phyloP scores from a whole-genome alignment of 805 yeast species.

The Candida palmyrensis region DNA sequence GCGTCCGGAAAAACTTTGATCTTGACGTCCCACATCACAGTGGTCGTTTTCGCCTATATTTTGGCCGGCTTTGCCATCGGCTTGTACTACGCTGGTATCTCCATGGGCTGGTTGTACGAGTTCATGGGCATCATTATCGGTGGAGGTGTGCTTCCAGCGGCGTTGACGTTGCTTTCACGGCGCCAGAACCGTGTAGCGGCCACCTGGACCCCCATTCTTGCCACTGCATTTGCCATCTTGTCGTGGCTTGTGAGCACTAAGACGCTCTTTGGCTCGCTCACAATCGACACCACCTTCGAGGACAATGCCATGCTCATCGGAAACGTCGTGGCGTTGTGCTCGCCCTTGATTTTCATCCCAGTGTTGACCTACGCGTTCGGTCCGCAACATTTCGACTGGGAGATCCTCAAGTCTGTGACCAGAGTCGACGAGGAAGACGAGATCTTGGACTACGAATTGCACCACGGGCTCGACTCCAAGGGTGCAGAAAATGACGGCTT shows the following conservation, averaged over 20 bases:
- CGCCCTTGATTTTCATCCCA: conserved; percentile 67
- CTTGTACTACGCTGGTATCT: conserved; percentile 71
- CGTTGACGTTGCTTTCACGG: conserved; percentile 57
- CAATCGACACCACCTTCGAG: conserved; percentile 54
- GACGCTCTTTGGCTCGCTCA: conserved; percentile 25
- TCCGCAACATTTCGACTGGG: conserved; percentile 74
- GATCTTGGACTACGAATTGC: conserved; percentile 37
- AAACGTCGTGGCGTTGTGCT: conserved; percentile 73
- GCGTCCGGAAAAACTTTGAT: conserved; percentile 76
- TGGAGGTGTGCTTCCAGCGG: conserved; percentile 78
- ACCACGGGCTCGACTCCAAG: conserved; percentile 4
- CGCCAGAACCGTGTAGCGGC: conserved; percentile 70
- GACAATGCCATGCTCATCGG: conserved; percentile 90
- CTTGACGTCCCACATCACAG: conserved; percentile 60
- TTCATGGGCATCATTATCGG: conserved; percentile 88
- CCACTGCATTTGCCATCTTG: conserved; percentile 68
- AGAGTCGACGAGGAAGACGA: conserved; percentile 73
- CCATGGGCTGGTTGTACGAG: conserved; percentile 84
- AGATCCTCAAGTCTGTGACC: conserved; percentile 50
- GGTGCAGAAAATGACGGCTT: conserved; percentile 20
- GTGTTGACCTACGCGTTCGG: conserved; percentile 58
- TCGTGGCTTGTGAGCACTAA: conserved; percentile 43
- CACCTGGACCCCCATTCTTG: conserved; percentile 68
- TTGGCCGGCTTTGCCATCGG: conserved; percentile 87
- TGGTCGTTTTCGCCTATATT: conserved; percentile 48